Conservation (phyloP, 805 yeast genomes). For the Myxozyma neotropica region DNA sequence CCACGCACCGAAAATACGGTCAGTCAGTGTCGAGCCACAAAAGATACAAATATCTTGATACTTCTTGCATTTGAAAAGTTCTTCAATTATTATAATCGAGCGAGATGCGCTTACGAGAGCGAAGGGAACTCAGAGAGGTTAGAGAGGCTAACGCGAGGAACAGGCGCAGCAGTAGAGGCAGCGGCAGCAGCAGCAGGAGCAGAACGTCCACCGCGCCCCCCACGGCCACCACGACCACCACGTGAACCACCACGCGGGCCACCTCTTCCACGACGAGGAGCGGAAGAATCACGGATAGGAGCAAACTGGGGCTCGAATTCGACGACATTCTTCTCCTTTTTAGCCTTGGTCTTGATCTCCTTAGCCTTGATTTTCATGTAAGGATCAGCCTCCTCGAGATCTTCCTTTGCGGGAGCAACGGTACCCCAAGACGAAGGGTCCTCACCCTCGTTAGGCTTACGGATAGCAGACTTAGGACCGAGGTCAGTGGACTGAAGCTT, state of each 20-base stretch:
- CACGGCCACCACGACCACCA: constrained; percentile 42
- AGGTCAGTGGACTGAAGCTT: constrained; percentile 23
- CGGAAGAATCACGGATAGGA: constrained; percentile 17
- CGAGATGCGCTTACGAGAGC: constrained; percentile 7
- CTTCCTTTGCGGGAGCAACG: constrained; percentile 54
- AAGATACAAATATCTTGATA: no score
- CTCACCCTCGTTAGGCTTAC: constrained; percentile 60
- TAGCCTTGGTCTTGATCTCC: constrained; percentile 61
- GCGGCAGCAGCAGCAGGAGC: constrained; percentile 40
- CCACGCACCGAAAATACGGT: no score
- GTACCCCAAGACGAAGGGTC: constrained; percentile 48
- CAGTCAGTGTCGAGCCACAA: no score
- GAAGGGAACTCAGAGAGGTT: constrained; percentile 30
- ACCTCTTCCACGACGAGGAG: constrained; percentile 22
- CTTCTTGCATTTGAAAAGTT: no score
- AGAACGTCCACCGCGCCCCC: constrained; percentile 40
- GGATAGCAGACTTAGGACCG: constrained; percentile 38
- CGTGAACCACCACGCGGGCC: constrained; percentile 20
- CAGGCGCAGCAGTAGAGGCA: constrained; percentile 14
- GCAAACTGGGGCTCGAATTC: constrained; percentile 54
- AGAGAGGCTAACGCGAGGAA: constrained; percentile 20
- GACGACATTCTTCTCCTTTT: constrained; percentile 78
- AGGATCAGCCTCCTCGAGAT: constrained; percentile 53
- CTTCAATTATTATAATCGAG: neutral
- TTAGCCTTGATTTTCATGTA: constrained; percentile 63